A percentile compares a stretch with the other conserved stretches of the same genome.
These are phyloP conservation scores for Phytophthora pseudosyringae DNA, from an alignment of 352 stramenopile genomes.

Conservation along the genomic window DNA sequence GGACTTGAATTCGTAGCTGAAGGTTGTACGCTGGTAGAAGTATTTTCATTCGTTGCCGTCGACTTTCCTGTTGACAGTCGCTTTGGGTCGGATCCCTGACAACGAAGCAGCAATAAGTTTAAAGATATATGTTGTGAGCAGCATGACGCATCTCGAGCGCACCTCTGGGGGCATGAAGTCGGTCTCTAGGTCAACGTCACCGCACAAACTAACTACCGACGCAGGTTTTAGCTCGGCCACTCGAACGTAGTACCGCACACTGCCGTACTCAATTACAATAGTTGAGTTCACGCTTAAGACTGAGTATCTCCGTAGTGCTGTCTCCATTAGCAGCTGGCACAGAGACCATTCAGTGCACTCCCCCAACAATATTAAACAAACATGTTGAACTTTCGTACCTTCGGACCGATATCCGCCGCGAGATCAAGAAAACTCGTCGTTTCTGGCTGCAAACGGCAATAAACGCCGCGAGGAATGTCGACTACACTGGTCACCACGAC, in stretches of 20 bases:
- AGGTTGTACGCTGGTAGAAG: background rate
- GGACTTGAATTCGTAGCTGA: background rate
- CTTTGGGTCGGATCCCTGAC: conserved; percentile 26
- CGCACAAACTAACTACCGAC: conserved; percentile 54
- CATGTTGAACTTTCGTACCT: conserved; percentile 30
- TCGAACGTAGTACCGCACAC: conserved; percentile 48
- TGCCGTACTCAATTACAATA: conserved; percentile 65
- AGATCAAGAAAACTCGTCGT: conserved; percentile 53
- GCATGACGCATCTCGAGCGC: background rate
- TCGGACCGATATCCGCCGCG: conserved; percentile 61
- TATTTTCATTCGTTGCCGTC: background rate
- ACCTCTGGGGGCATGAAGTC: conserved; percentile 57
- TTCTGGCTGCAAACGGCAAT: conserved; percentile 67
- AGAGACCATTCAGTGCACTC: background rate
- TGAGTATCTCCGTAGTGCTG: conserved; percentile 60
- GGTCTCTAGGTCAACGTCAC: conserved; percentile 71
- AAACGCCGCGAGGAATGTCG: conserved; percentile 49
- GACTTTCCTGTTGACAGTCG: conserved; percentile 17
- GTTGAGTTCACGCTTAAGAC: conserved; percentile 55
- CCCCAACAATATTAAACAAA: background rate
- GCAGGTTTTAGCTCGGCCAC: conserved; percentile 61
- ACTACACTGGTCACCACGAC: conserved; percentile 46
- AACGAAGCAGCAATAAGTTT: conserved; percentile 2
- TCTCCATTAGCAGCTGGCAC: conserved; percentile 59
- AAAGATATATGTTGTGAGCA: too few relatives aligned